Evolutionary conservation across 768 basidiomycete species (phyloP), one percentile per base, ranked within the genome.

Genomic region (Dacryopinax spathularia): DNA sequence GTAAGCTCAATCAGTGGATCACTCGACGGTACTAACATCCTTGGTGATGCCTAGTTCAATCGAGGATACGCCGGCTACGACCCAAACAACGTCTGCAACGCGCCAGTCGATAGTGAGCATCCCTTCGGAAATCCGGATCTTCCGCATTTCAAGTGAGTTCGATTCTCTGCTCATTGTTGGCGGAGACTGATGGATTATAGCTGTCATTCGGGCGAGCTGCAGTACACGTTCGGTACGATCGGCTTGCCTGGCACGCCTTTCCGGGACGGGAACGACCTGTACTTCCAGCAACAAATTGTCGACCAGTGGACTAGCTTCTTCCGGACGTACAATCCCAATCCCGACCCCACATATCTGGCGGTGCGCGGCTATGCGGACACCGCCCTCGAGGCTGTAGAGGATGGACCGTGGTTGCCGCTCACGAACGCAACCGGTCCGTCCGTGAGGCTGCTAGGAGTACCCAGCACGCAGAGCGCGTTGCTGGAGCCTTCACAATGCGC

Each of bases 281-380:
- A 76, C 1, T 73, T 81, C 68, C 73, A 74, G 61, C 80, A 81
- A 66, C 69, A 78, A 36, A 72, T 70, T 35, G 69, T 77, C 6
- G 81, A 82, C 66, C 68, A 71, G 7, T 82, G 80, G 81, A 72
- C 76, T 0, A 68, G 77, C 6, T 82, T 81, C 65, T 79, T 77
- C 7, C 74, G 80, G 34, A 77, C 77, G 4, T 77, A 75, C 67
- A 70, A 81, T 64, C 81, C 81, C 9, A 82, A 81, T 65, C 80
- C 79, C 0, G 71, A 75, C 2, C 65, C 69, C 0, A 73, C 66
- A 1, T 81, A 77, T 68, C 76, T 81, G 33, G 63, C 68, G 0
- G 79, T 77, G 2, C 72, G 80, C 0, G 80, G 79, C 1, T 80
- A 77, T 69, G 69, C 71, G 1, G 71, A 67, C 18, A 77, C 78